Conservation (phyloP, 2,329 filamentous ascomycete species). For the Fusarium vanettenii region DNA sequence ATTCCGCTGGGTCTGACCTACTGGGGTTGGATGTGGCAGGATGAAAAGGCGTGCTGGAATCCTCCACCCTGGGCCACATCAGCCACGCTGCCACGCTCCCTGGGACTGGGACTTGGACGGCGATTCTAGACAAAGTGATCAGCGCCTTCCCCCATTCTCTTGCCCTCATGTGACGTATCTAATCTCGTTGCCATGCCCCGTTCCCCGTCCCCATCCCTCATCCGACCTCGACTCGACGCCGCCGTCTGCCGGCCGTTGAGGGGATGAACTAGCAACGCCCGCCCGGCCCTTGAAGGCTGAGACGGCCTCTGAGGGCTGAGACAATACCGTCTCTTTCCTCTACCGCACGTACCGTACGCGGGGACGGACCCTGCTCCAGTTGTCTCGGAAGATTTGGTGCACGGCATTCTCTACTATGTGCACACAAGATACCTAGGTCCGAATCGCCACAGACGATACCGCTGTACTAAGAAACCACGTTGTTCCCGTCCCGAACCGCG, state of each 20-base stretch:
- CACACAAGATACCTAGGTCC: background rate
- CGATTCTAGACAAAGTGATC: conserved; percentile 39
- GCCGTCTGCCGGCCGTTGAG: conserved; percentile 9
- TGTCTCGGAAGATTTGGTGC: background rate
- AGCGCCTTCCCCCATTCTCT: conserved; percentile 18
- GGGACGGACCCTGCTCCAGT: conserved; percentile 9
- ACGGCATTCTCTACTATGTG: background rate
- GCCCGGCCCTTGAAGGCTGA: conserved; percentile 27
- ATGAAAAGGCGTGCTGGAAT: conserved; percentile 1
- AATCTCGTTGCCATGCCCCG: conserved; percentile 10
- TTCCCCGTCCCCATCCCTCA: conserved; percentile 3
- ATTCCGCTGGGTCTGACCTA: background rate
- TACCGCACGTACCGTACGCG: background rate
- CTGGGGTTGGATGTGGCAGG: background rate
- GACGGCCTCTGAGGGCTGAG: conserved; percentile 25
- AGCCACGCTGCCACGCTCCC: conserved; percentile 7
- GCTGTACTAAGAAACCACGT: background rate
- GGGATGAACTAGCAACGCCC: background rate
- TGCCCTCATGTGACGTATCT: conserved; percentile 37
- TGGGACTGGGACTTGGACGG: background rate
- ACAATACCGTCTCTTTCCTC: conserved; percentile 5
- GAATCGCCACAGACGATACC: background rate
- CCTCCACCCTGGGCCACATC: background rate
- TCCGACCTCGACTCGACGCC: background rate
- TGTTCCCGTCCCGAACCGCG: background rate